These are phyloP conservation scores for Stylonectria norvegica DNA, from an alignment of 2,329 filamentous ascomycete genomes.

Conservation along the genomic window DNA sequence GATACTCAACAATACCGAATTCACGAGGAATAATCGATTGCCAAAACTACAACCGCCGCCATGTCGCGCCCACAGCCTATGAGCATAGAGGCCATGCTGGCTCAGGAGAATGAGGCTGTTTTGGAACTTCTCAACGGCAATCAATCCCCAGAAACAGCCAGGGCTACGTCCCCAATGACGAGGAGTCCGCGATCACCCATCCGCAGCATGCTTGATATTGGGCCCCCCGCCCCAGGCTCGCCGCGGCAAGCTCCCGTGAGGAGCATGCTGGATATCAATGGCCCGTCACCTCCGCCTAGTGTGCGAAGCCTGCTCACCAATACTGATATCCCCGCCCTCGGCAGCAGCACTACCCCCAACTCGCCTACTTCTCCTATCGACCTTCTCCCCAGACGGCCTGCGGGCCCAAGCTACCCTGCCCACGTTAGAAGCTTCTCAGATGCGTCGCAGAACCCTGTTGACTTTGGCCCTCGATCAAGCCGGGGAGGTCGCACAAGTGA, in stretches of 20 bases:
- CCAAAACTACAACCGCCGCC: conserved; percentile 11
- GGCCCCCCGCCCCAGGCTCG: conserved; percentile 21
- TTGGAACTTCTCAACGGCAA: conserved; percentile 62
- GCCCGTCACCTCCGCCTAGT: conserved; percentile 37
- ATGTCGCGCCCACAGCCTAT: conserved; percentile 48
- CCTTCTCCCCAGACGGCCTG: conserved; percentile 11
- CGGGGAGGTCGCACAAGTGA: conserved; percentile 31
- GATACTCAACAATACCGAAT: no score
- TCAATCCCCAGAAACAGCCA: conserved; percentile 35
- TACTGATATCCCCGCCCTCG: conserved; percentile 33
- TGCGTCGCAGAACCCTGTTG: conserved; percentile 44
- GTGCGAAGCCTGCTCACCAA: conserved; percentile 54
- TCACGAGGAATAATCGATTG: no score
- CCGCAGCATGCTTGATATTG: conserved; percentile 64
- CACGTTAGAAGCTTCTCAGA: conserved; percentile 54
- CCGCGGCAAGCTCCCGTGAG: neutral
- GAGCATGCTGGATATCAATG: conserved; percentile 28
- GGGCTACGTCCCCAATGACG: conserved; percentile 54
- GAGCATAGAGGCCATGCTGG: conserved; percentile 73
- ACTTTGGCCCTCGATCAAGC: conserved; percentile 39
- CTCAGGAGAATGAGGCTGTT: conserved; percentile 73
- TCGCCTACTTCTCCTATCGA: conserved; percentile 27
- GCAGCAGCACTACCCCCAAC: conserved; percentile 33
- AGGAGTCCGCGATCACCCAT: conserved; percentile 64
- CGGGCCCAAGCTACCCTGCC: conserved; percentile 18